Percentiles rank a stretch among this genome's conserved stretches.
Evolutionary conservation across 1,284 basidiomycete genomes (phyloP).

Genomic region (Termitomyces sp.): DNA sequence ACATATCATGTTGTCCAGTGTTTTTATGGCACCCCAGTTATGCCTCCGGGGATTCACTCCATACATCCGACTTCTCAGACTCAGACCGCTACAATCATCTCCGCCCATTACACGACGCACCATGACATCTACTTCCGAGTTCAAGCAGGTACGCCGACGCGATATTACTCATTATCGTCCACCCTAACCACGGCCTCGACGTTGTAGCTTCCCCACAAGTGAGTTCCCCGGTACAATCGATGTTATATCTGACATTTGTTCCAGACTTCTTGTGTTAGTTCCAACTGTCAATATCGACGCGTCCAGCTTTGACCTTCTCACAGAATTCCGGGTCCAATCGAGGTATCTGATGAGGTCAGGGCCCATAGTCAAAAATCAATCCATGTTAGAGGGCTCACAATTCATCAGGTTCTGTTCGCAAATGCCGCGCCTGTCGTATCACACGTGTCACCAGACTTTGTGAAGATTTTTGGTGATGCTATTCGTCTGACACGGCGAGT

Average conservation of each 20-base stretch:
- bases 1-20: slow-evolving; percentile 16
- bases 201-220: slow-evolving; percentile 61
- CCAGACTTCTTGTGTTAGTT: slow-evolving; percentile 63
- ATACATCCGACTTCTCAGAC: slow-evolving; percentile 13
- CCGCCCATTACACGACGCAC: slow-evolving; percentile 3
- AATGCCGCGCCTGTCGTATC: slow-evolving; percentile 87
- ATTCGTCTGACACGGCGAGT: slow-evolving; percentile 78
- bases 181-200: background rate
- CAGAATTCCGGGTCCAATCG: slow-evolving; percentile 81
- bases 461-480: slow-evolving; percentile 86
- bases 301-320: background rate
- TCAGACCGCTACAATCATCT: slow-evolving; percentile 2
- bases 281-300: slow-evolving; percentile 9
- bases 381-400: background rate
- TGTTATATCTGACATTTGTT: slow-evolving; percentile 1
- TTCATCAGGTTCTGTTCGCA: slow-evolving; percentile 49
- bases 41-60: slow-evolving; percentile 14
- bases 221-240: slow-evolving; percentile 24
- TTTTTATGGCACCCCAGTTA: slow-evolving; percentile 16
- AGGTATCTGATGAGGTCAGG: slow-evolving; percentile 72
- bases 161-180: background rate
- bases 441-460: slow-evolving; percentile 90
- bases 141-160: slow-evolving; percentile 17
- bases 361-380: background rate
- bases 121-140: slow-evolving; percentile 17